phyloP scores from a whole-genome alignment of 371 early-diverging fungal genomes.

The Lichtheimia corymbifera region DNA sequence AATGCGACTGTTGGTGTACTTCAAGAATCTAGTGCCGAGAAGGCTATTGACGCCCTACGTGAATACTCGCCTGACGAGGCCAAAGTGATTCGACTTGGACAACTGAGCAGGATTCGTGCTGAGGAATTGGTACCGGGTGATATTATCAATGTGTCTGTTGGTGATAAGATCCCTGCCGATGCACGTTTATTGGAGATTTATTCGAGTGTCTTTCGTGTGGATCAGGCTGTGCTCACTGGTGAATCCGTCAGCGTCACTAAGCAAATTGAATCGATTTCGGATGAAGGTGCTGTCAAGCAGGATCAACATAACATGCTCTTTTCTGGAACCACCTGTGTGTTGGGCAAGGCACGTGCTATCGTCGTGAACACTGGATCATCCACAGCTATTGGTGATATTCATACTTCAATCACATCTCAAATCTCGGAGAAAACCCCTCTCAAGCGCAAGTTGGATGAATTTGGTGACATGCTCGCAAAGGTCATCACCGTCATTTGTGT shows the following conservation, averaged over 20 bases:
- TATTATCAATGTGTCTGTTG: constrained; percentile 86
- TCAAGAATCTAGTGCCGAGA: constrained; percentile 95
- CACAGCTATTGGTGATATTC: constrained; percentile 96
- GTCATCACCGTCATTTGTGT: constrained; percentile 94
- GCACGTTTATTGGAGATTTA: constrained; percentile 78
- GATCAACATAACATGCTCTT: constrained; percentile 95
- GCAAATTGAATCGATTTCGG: constrained; percentile 61
- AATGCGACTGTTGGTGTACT: constrained; percentile 97
- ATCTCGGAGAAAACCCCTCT: constrained; percentile 93
- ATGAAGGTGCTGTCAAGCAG: constrained; percentile 85
- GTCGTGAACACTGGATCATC: constrained; percentile 85
- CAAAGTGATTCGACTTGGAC: constrained; percentile 75
- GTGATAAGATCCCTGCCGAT: constrained; percentile 97
- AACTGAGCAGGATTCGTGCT: constrained; percentile 67
- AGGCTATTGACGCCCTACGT: constrained; percentile 94
- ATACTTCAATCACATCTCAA: constrained; percentile 80
- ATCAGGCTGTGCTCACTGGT: constrained; percentile 96
- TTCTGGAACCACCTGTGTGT: constrained; percentile 93
- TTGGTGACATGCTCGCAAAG: constrained; percentile 95
- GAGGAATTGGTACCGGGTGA: constrained; percentile 95
- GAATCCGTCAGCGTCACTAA: constrained; percentile 95
- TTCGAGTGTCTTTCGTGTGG: constrained; percentile 85
- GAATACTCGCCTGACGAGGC: constrained; percentile 96
- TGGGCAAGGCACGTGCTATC: constrained; percentile 88
- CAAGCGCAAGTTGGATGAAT: constrained; percentile 93